phyloP scores from a whole-genome alignment of 495 filamentous ascomycete species.

The Lophiostoma macrostomum region DNA sequence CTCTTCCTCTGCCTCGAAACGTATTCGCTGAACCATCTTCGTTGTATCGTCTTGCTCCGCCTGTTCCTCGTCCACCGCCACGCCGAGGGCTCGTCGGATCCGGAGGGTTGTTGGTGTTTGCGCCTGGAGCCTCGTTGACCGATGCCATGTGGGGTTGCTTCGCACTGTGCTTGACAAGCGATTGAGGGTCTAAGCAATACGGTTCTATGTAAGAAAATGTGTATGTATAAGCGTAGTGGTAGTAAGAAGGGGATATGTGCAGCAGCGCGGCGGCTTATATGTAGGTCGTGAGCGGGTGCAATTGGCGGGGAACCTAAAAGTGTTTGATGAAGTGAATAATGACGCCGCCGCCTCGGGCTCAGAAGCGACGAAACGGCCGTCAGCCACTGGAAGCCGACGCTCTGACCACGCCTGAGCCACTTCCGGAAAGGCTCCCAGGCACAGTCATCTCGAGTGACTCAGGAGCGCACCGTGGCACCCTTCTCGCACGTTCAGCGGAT shows the following conservation, averaged over 20 bases:
- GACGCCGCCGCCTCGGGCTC: constrained; percentile 10
- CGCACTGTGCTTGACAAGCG: not conserved
- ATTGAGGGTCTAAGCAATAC: not conserved
- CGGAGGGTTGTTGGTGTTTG: constrained; percentile 15
- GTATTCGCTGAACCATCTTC: constrained; percentile 4
- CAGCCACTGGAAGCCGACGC: constrained; percentile 9
- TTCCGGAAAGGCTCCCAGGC: not conserved
- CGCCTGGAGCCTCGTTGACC: constrained; percentile 7
- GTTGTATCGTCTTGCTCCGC: constrained; percentile 9
- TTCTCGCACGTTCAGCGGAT: not conserved
- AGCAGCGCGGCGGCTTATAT: too few species aligned
- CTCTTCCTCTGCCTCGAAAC: constrained; percentile 32
- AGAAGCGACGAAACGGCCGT: constrained; percentile 6
- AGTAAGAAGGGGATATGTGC: too few species aligned
- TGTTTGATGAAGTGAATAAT: constrained; percentile 9
- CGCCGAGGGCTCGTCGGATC: constrained; percentile 18
- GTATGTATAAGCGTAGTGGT: too few species aligned
- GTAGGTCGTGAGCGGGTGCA: too few species aligned
- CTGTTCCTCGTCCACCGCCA: constrained; percentile 22
- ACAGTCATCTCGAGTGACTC: constrained; percentile 23
- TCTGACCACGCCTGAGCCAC: constrained; percentile 7
- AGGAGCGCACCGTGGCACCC: not conserved
- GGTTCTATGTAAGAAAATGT: too few species aligned
- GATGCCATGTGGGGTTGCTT: constrained; percentile 31
- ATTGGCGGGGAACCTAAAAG: too few species aligned